phyloP scores from a whole-genome alignment of 768 basidiomycete genomes.

The Infundibulicybe gibba region DNA sequence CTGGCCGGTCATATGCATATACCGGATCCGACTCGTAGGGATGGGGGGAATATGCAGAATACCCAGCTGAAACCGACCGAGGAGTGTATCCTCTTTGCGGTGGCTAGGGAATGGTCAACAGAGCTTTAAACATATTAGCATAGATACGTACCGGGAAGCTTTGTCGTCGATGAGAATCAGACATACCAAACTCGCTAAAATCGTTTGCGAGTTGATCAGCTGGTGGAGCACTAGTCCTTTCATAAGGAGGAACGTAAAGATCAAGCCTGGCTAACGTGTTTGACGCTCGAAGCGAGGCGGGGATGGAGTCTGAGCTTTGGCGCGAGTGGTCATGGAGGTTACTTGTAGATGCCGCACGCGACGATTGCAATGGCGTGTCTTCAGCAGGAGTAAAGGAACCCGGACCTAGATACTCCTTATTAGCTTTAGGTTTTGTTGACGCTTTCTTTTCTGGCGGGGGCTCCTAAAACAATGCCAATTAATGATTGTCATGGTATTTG shows the following conservation, averaged over 20 bases:
- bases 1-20: conserved; percentile 36
- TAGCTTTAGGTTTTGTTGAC: conserved; percentile 43
- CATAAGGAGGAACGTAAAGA: conserved; percentile 74
- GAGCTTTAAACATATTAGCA: not conserved
- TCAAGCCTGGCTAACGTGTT: conserved; percentile 59
- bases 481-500: not conserved
- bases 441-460: conserved; percentile 72
- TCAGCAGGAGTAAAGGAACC: conserved; percentile 64
- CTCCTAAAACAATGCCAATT: conserved; percentile 43
- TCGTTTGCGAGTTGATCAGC: conserved; percentile 59
- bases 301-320: conserved; percentile 46
- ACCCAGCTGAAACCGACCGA: conserved; percentile 29
- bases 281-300: conserved; percentile 60
- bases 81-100: conserved; percentile 31
- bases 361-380: conserved; percentile 15
- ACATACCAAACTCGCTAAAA: conserved; percentile 62
- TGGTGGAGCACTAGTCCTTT: conserved; percentile 38
- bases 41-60: conserved; percentile 35
- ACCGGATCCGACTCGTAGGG: conserved; percentile 23
- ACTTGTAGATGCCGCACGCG: conserved; percentile 27
- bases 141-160: conserved; percentile 46
- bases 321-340: conserved; percentile 32
- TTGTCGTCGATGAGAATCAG: conserved; percentile 45
- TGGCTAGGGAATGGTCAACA: conserved; percentile 20
- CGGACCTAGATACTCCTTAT: conserved; percentile 72